These are phyloP conservation scores for Mrakia hoshinonis DNA, from an alignment of 768 basidiomycete genomes.

Conservation along the genomic window DNA sequence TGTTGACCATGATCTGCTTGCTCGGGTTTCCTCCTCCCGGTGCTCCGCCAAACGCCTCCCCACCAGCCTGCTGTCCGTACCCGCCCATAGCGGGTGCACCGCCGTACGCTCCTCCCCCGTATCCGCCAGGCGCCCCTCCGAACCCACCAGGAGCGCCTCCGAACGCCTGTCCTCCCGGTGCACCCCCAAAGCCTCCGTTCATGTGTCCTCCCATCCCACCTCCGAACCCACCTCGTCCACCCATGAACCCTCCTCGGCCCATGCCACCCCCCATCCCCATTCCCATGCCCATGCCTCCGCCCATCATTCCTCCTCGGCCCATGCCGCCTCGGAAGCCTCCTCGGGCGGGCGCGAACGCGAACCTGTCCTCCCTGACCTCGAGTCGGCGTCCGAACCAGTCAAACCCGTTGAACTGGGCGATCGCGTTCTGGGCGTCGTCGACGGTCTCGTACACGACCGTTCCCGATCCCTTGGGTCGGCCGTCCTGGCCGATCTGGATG, in stretches of 20 bases:
- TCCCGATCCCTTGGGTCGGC: constrained; percentile 91
- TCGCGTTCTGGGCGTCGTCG: constrained; percentile 83
- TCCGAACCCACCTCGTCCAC: constrained; percentile 52
- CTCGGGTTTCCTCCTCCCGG: constrained; percentile 45
- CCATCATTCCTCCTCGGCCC: constrained; percentile 24
- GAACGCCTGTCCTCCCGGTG: constrained; percentile 35
- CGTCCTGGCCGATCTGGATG: constrained; percentile 78
- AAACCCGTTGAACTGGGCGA: constrained; percentile 94
- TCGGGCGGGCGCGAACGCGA: constrained; percentile 20
- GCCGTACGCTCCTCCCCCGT: constrained; percentile 34
- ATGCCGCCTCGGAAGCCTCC: constrained; percentile 43
- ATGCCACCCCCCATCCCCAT: not conserved
- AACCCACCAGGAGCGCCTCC: constrained; percentile 49
- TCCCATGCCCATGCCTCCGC: no score
- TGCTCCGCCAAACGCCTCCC: constrained; percentile 48
- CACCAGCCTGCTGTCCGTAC: constrained; percentile 31
- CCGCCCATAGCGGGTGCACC: constrained; percentile 46
- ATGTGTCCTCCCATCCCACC: constrained; percentile 41
- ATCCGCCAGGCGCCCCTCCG: constrained; percentile 49
- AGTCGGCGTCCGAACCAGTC: constrained; percentile 94
- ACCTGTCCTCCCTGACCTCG: constrained; percentile 74
- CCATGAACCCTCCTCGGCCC: constrained; percentile 33
- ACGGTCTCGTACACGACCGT: constrained; percentile 89
- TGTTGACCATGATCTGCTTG: constrained; percentile 96
- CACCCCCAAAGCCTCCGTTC: constrained; percentile 39